Percentiles rank a stretch among this genome's conserved stretches.
phyloP scores from a whole-genome alignment of 352 stramenopile species.

The Elongisporangium anandrum region DNA sequence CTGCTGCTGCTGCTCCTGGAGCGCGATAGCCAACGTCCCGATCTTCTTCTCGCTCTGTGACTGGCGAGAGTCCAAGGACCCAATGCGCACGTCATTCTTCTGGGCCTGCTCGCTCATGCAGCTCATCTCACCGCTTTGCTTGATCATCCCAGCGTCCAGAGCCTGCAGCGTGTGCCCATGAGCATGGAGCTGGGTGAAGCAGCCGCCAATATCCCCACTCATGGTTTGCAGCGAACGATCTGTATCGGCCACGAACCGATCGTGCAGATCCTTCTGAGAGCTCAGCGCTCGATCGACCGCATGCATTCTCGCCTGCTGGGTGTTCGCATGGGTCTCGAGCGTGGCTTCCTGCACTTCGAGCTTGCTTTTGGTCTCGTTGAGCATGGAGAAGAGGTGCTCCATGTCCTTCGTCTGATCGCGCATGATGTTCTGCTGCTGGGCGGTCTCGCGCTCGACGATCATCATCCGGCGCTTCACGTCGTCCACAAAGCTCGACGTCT shows the following conservation, averaged over 20 bases:
- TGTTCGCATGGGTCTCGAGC: conserved; percentile 10
- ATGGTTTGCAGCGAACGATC: conserved; percentile 28
- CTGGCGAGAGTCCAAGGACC: conserved; percentile 33
- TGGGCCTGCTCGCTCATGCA: conserved; percentile 20
- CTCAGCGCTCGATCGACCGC: background rate
- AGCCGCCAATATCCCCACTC: conserved; percentile 18
- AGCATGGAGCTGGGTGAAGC: conserved; percentile 16
- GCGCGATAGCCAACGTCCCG: conserved; percentile 14
- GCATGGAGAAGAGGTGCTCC: conserved; percentile 24
- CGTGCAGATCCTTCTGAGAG: conserved; percentile 15
- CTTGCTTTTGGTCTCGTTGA: conserved; percentile 13
- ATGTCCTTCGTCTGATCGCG: conserved; percentile 23
- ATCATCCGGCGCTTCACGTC: conserved; percentile 17
- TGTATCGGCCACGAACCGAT: conserved; percentile 19
- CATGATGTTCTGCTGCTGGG: conserved; percentile 12
- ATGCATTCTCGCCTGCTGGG: background rate
- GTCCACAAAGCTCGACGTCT: conserved; percentile 26
- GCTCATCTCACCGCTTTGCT: conserved; percentile 30
- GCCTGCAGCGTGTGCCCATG: conserved; percentile 29
- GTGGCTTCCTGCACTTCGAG: conserved; percentile 23
- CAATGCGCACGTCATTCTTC: conserved; percentile 26
- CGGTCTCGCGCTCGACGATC: conserved; percentile 13
- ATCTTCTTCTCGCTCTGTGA: conserved; percentile 43
- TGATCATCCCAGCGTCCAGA: conserved; percentile 19
- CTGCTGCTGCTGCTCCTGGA: conserved; percentile 48